Evolutionary conservation across 345 rosid genomes (phyloP), one percentile per base, ranked within the genome.

Genomic region (Iberis pinnata): DNA sequence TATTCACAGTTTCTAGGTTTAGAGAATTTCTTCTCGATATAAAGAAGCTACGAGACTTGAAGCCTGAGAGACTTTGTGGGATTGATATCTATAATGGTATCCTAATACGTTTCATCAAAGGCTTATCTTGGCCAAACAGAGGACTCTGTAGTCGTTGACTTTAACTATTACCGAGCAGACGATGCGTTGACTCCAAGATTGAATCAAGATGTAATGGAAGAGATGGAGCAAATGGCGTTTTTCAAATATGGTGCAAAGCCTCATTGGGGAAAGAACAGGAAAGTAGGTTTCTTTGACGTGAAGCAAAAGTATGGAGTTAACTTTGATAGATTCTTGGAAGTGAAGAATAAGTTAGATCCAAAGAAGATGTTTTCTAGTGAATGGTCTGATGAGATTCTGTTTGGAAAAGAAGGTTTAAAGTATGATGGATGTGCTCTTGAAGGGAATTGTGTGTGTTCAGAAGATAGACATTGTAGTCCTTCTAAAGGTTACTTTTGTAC

Each of bases 171-270:
- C 60, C 65, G 96, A 7, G 83, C 95, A 0, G 65, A 70, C 12
- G 80, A 79, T 17, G 71, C 78, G 15, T 73, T 71, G 9, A 80
- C 73, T 5, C 98, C 89, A 9, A 78, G 96, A 31, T 18, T 87
- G 36, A 81, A 82, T 52, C 65, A 90, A 72, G 89, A 87, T 36
- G 67, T 74, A 20, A 76, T 79, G 87, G 98, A 84, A 72, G 96
- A 90, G 75, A 63, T 87, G 12, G 96, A 90, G 81, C 96, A 87
- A 60, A 76, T 90, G 61, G 98, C 95, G 4, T 84, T 90, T 63
- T 55, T 80, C 55, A 82, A 82, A 52, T 26, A 87, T 15, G 81
- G 76, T n/a, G 96, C 96, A 0, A 82, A 60, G 58, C 92, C 98
- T 0, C 98, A 90, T 51, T 90, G 95, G 95, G 88, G 77, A 6